Conservation (phyloP, 177 flowering plant species). For the Telopea speciosissima region DNA sequence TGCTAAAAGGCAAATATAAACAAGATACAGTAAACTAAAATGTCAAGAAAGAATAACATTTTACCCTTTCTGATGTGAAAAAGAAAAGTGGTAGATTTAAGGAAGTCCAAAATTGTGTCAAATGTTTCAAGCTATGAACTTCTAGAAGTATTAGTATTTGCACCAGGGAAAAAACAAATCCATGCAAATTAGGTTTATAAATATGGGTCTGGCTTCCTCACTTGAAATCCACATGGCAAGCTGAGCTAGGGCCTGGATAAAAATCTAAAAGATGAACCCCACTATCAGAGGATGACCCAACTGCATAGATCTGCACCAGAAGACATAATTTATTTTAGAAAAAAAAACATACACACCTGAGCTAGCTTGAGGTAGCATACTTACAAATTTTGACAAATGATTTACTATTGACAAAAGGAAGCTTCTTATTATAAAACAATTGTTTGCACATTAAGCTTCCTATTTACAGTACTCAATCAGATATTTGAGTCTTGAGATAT, state of each 20-base stretch:
- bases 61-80: not conserved
- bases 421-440: not conserved
- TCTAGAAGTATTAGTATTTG: no score
- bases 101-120: no score
- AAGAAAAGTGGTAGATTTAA: no score
- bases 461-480: not conserved
- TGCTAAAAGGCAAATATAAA: not conserved
- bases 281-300: conserved; percentile 54
- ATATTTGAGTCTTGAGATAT: not conserved
- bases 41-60: not conserved
- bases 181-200: not conserved
- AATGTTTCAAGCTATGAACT: not conserved
- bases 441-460: not conserved
- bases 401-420: not conserved
- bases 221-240: conserved; percentile 80
- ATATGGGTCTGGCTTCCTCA: conserved; percentile 28
- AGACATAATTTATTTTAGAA: not conserved
- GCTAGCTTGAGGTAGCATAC: not conserved
- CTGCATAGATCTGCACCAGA: conserved; percentile 67
- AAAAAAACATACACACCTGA: not conserved
- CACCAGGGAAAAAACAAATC: not conserved
- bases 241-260: conserved; percentile 60
- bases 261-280: conserved; percentile 86
- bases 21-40: not conserved
- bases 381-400: not conserved